A percentile compares a stretch with the other conserved stretches of the same genome.
Evolutionary conservation across 208 protist genomes (phyloP).

Genomic region (Angomonas deanei): DNA sequence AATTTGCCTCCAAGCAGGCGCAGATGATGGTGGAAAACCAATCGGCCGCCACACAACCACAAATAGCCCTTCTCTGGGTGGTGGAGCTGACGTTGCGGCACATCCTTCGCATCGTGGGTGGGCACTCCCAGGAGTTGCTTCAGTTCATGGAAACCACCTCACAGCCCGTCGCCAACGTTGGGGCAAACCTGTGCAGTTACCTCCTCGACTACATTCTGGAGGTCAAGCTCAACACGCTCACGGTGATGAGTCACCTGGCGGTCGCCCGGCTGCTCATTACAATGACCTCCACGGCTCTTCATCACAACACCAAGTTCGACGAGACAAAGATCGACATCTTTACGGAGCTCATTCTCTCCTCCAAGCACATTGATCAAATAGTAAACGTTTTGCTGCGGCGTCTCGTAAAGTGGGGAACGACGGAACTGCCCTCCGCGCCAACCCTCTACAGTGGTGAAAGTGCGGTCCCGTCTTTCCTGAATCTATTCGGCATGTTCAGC

Average conservation of each 20-base stretch:
- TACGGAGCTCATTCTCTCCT: slow-evolving; percentile 67
- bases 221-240: slow-evolving; percentile 25
- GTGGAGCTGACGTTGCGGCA: slow-evolving; percentile 63
- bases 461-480: not conserved
- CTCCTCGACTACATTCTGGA: slow-evolving; percentile 37
- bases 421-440: slow-evolving; percentile 7
- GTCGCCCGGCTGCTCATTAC: slow-evolving; percentile 60
- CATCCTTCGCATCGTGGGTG: slow-evolving; percentile 23
- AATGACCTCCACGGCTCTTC: slow-evolving; percentile 71
- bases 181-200: slow-evolving; percentile 33
- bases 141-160: slow-evolving; percentile 19
- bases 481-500: not conserved
- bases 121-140: slow-evolving; percentile 30
- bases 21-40: slow-evolving; percentile 20
- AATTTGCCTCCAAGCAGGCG: slow-evolving; percentile 24
- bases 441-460: slow-evolving; percentile 28
- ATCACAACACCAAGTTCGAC: slow-evolving; percentile 49
- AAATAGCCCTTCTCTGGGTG: slow-evolving; percentile 29
- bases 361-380: slow-evolving; percentile 23
- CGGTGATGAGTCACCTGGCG: slow-evolving; percentile 41
- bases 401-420: slow-evolving; percentile 47
- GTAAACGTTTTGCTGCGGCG: slow-evolving; percentile 38
- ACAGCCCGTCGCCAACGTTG: slow-evolving; percentile 5
- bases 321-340: slow-evolving; percentile 67
- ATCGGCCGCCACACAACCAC: slow-evolving; percentile 14